Base-by-base conservation (phyloP, 176 grass and related monocot genomes). In the Tuctoria greenei region DNA sequence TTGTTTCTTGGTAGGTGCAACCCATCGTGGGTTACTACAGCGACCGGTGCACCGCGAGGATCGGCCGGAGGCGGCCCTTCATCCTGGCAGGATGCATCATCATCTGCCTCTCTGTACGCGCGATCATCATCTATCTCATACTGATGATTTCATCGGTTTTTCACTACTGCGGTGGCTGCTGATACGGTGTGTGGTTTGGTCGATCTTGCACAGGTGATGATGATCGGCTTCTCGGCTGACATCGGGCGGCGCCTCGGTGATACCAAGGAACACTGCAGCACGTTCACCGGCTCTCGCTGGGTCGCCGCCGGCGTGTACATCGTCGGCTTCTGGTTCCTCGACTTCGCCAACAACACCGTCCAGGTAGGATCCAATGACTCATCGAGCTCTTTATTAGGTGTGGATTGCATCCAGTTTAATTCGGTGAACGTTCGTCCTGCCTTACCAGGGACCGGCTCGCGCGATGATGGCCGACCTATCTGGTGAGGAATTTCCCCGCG, bases 271-370 rank as follows among this genome's bases (percentile, higher is more conserved):
- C 52, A 90, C 76, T 98, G 91, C 46, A 97, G 94, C 31, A 80
- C 64, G 6, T 94, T 76, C 64, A 83, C 39, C 8, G 95, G 95
- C 6, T 74, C 82, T 28, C 88, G 91, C 41, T 87, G 81, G 88
- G 61, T 64, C 8, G 91, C 95, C 1, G 86, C 91, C 15, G 28
- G 72, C 23, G 61, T 98, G 12, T 98, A 89, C 84, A 86, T 94
- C 5, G 65, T 90, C 12, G 95, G 95, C 75, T 98, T 98, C 81
- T 97, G 94, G 94, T 56, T 97, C 52, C 86, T 97, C 28, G 94
- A 97, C 56, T 89, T 97, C 38, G 87, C 94, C 25, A 97, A 97
- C 72, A 91, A 97, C 83, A 81, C 90, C 18, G 94, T 97, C 24
- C 93, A 88, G 68, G 79, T 81, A 81, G 0, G 7, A n/a, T n/a